Conservation (phyloP, 2,329 filamentous ascomycete species). For the Thielaviopsis cerberus region DNA sequence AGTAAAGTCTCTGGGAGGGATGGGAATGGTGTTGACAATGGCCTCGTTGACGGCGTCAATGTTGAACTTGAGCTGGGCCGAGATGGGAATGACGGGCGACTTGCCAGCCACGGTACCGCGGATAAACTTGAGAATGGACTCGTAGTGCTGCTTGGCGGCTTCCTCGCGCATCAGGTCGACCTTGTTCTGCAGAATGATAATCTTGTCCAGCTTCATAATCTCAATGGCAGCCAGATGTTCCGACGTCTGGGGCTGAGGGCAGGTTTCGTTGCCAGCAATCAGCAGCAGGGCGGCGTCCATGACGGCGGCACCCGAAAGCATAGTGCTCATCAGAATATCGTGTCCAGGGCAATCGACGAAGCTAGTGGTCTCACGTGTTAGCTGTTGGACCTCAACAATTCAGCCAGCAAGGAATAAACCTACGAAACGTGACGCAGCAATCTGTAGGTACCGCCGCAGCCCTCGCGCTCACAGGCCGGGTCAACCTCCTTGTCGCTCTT, state of each 20-base stretch:
- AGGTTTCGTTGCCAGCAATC: slow-evolving; percentile 95
- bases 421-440: slow-evolving; percentile 83
- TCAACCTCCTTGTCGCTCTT: slow-evolving; percentile 99
- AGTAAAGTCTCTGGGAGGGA: slow-evolving; percentile 78
- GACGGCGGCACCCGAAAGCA: slow-evolving; percentile 97
- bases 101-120: slow-evolving; percentile 91
- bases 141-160: slow-evolving; percentile 79
- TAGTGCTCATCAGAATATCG: slow-evolving; percentile 99
- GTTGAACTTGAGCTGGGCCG: slow-evolving; percentile 97
- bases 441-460: slow-evolving; percentile 72
- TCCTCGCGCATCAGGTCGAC: slow-evolving; percentile 97
- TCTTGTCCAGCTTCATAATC: slow-evolving; percentile 99
- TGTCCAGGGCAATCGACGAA: slow-evolving; percentile 98
- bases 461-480: slow-evolving; percentile 84
- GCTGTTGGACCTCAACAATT: not conserved
- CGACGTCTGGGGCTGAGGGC: slow-evolving; percentile 93
- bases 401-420: slow-evolving; percentile 22
- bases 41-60: slow-evolving; percentile 96
- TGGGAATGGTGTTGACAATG: slow-evolving; percentile 85
- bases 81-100: slow-evolving; percentile 87
- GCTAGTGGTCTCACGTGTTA: slow-evolving; percentile 23
- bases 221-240: slow-evolving; percentile 98
- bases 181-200: slow-evolving; percentile 99
- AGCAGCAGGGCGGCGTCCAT: slow-evolving; percentile 96
- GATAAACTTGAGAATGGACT: slow-evolving; percentile 97